Evolutionary conservation across 139 green algal genomes (phyloP), one percentile per base, ranked within the genome.

Genomic region (Chlamydomonas sp.): DNA sequence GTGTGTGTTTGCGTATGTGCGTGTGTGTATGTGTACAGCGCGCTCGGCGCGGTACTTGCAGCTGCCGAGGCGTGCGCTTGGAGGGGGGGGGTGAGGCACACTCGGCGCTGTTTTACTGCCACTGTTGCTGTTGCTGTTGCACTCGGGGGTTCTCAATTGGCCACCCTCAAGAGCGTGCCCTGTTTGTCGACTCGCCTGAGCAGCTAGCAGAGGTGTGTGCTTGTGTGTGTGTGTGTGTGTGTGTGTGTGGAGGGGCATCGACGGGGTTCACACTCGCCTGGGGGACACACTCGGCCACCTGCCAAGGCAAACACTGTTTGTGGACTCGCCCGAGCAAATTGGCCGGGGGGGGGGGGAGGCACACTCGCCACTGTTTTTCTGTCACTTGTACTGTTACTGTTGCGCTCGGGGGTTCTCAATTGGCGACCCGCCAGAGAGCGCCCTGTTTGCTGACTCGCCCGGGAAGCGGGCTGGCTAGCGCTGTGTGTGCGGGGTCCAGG

Each of bases 141-240:
- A 26, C 16, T 54, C 20, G 43, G 13, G 73, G 71, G 57, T 70
- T 88, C 35, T 73, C 76, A 43, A 72, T 89, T 30, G 62, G 35
- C 26, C 62, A 85, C 58, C 81, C 79, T 1, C 28, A 65, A 0
- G 39, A 59, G 0, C 3, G 20, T 2, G 50, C 77, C 29, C 38
- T 72, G 24, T 75, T 78, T 50, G 63, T 73, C 10, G 69, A 70
- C 39, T 48, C 13, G n/a, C n/a, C n/a, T n/a, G n/a, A n/a, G n/a
- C n/a, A n/a, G n/a, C n/a, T n/a, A n/a, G n/a, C n/a, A n/a, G 29
- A 61, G 36, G 38, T 35, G 47, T 22, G 61, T 28, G 5, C 63
- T 54, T 54, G 43, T 54, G 13, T 54, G 43, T 54, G 13, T 54
- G 43, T 54, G 13, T 54, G 20, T 54, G 20, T 54, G 43, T 54